Percentiles rank a stretch among this genome's conserved stretches.
These are phyloP conservation scores for Magnaporthiopsis poae DNA, from an alignment of 2,329 filamentous ascomycete genomes.

Conservation along the genomic window DNA sequence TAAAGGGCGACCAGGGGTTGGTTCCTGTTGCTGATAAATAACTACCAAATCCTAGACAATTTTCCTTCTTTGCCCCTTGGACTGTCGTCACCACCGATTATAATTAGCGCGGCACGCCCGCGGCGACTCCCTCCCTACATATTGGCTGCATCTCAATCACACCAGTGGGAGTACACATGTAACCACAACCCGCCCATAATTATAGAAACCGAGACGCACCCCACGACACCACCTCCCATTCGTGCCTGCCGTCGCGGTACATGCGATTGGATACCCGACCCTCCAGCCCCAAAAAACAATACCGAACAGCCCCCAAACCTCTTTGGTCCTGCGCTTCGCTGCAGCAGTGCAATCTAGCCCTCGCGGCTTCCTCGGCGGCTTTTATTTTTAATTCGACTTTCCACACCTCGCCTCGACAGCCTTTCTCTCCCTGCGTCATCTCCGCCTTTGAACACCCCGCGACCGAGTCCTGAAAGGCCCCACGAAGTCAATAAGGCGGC, in stretches of 20 bases:
- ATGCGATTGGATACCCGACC: not conserved
- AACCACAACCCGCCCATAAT: constrained; percentile 4
- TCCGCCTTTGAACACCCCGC: not conserved
- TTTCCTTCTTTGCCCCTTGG: not conserved
- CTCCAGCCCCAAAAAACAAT: not conserved
- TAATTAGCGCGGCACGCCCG: not conserved
- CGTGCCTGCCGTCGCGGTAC: not conserved
- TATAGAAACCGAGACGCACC: constrained; percentile 5
- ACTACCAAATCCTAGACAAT: not conserved
- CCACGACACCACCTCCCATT: not conserved
- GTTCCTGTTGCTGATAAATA: not conserved
- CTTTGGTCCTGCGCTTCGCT: not conserved
- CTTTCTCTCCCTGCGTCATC: not conserved
- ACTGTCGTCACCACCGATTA: not conserved
- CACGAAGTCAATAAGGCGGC: not conserved
- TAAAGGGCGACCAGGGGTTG: not conserved
- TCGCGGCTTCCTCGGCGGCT: not conserved
- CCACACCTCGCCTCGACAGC: not conserved
- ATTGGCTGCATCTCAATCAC: not conserved
- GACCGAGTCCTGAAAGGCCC: not conserved
- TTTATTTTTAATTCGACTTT: not conserved
- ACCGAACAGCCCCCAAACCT: not conserved
- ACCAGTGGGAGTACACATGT: constrained; percentile 7
- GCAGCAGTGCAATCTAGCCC: not conserved
- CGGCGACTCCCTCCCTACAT: no score